phyloP scores from a whole-genome alignment of 345 rosid species.

The Populus deltoides region DNA sequence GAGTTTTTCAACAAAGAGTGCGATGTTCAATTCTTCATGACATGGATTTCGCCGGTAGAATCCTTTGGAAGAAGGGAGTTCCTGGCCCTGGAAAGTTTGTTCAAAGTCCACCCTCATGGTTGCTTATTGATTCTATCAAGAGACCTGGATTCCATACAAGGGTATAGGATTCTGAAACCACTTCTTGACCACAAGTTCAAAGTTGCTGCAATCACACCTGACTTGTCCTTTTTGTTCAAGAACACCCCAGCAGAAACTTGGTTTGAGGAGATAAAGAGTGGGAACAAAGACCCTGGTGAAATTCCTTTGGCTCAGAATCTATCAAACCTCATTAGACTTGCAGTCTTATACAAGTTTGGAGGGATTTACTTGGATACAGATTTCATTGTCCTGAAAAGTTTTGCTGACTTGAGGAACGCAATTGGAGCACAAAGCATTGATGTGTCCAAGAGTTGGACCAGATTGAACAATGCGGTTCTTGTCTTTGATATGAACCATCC shows the following conservation, averaged over 20 bases:
- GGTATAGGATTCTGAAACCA: constrained; percentile 54
- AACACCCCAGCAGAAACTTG: constrained; percentile 71
- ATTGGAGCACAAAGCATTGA: constrained; percentile 76
- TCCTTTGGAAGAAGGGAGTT: constrained; percentile 53
- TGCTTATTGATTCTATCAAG: constrained; percentile 67
- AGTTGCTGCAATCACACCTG: constrained; percentile 56
- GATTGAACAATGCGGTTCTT: constrained; percentile 74
- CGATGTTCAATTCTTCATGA: constrained; percentile 69
- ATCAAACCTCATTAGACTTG: constrained; percentile 67
- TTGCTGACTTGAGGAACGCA: constrained; percentile 48
- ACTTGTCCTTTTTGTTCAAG: constrained; percentile 48
- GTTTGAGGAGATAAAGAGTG: constrained; percentile 55
- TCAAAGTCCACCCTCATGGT: constrained; percentile 58
- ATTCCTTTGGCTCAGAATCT: constrained; percentile 73
- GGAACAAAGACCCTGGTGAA: constrained; percentile 68
- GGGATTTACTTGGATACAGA: constrained; percentile 77
- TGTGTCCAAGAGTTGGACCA: constrained; percentile 55
- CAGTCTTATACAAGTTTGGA: constrained; percentile 68
- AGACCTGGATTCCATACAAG: constrained; percentile 56
- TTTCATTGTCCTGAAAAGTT: constrained; percentile 58
- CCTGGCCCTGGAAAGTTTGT: constrained; percentile 56
- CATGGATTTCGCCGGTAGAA: constrained; percentile 67
- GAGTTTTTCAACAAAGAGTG: constrained; percentile 49
- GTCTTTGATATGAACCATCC: constrained; percentile 66
- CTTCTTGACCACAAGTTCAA: constrained; percentile 45